Percentiles rank a stretch among this genome's conserved stretches.
These are phyloP conservation scores for Mucor sp. DNA, from an alignment of 371 early-diverging fungal species.

Conservation along the genomic window DNA sequence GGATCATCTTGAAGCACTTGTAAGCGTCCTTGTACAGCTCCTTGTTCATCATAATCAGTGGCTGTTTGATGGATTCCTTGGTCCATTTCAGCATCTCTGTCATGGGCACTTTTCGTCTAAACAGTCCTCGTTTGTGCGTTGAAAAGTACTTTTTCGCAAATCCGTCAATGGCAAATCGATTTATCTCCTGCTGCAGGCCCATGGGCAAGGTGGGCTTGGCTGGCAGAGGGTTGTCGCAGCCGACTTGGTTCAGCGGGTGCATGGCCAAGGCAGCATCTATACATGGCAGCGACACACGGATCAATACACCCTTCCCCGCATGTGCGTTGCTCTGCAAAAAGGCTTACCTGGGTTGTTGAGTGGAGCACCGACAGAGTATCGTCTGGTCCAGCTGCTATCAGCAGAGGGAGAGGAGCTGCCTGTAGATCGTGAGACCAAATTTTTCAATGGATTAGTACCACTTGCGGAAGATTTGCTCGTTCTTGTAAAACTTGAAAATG, in stretches of 20 bases:
- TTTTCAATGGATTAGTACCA: conserved; percentile 32
- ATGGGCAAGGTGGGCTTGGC: conserved; percentile 58
- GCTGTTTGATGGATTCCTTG: conserved; percentile 74
- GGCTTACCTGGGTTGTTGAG: conserved; percentile 32
- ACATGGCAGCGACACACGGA: background rate
- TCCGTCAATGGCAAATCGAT: conserved; percentile 84
- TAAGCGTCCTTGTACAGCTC: conserved; percentile 83
- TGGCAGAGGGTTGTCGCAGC: conserved; percentile 7
- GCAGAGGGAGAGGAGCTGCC: conserved; percentile 4
- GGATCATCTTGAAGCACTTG: conserved; percentile 82
- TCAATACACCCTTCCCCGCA: background rate
- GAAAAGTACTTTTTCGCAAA: conserved; percentile 93
- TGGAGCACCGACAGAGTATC: conserved; percentile 4
- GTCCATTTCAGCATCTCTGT: conserved; percentile 85
- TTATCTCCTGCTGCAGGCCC: conserved; percentile 73
- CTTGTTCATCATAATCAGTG: conserved; percentile 81
- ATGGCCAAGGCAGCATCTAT: conserved; percentile 54
- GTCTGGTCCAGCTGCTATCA: conserved; percentile 8
- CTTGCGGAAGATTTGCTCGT: conserved; percentile 21
- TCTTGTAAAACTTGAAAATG: conserved; percentile 28
- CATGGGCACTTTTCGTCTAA: conserved; percentile 84
- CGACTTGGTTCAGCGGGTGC: conserved; percentile 47
- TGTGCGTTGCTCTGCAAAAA: background rate
- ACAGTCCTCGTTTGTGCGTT: conserved; percentile 83
- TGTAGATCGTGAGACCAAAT: conserved; percentile 28